These are phyloP conservation scores for Mycothermus thermophilus DNA, from an alignment of 495 filamentous ascomycete genomes.

Conservation along the genomic window DNA sequence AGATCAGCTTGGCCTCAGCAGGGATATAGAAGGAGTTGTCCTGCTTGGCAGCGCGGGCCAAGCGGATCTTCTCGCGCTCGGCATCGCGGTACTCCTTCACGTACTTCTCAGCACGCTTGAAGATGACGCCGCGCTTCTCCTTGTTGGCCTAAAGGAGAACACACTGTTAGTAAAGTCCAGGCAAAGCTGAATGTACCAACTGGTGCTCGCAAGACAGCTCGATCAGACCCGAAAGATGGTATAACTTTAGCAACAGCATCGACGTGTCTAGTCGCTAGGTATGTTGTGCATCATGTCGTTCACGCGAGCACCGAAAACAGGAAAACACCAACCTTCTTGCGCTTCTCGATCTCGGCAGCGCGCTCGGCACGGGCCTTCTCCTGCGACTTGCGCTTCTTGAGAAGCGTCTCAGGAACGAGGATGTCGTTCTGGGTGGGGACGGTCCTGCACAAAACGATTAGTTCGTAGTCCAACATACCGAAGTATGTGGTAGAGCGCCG, in stretches of 20 bases:
- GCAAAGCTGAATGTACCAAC: constrained; percentile 3
- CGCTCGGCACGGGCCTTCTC: constrained; percentile 92
- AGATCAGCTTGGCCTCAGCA: constrained; percentile 91
- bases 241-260: constrained; percentile 76
- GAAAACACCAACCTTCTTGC: constrained; percentile 65
- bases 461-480: constrained; percentile 57
- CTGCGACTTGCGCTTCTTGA: constrained; percentile 99
- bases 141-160: constrained; percentile 59
- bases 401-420: constrained; percentile 91
- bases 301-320: constrained; percentile 11
- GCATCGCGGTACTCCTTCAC: constrained; percentile 97
- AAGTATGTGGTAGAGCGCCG: constrained; percentile 59
- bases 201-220: constrained; percentile 13
- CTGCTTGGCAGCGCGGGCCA: constrained; percentile 74
- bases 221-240: constrained; percentile 99
- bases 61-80: constrained; percentile 96
- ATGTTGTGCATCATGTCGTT: constrained; percentile 48
- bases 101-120: constrained; percentile 99
- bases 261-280: constrained; percentile 85
- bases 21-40: constrained; percentile 87
- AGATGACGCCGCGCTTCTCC: constrained; percentile 93
- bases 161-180: constrained; percentile 29
- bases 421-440: constrained; percentile 83
- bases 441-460: constrained; percentile 47
- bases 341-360: constrained; percentile 63